phyloP scores from a whole-genome alignment of 2,329 filamentous ascomycete genomes.

The Calonectria crousiana region DNA sequence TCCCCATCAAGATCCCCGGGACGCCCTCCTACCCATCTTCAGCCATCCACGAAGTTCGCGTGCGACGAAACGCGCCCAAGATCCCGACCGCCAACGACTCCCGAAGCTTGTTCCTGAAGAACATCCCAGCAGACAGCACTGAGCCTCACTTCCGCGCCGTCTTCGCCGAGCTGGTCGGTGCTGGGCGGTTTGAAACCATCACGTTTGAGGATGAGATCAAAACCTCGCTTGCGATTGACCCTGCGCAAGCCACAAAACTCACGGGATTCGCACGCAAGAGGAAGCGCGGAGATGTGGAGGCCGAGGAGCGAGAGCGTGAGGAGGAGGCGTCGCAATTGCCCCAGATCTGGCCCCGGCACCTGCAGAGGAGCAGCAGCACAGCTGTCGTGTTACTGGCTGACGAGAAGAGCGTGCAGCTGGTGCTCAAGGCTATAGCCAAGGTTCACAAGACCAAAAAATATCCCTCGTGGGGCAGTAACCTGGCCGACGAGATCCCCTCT shows the following conservation, averaged over 20 bases:
- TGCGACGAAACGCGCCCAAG: slow-evolving; percentile 86
- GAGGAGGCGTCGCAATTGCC: slow-evolving; percentile 75
- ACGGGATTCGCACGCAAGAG: slow-evolving; percentile 55
- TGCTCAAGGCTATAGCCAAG: slow-evolving; percentile 80
- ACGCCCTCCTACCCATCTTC: slow-evolving; percentile 71
- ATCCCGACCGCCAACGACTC: slow-evolving; percentile 78
- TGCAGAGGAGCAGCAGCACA: slow-evolving; percentile 81
- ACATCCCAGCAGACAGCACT: slow-evolving; percentile 87
- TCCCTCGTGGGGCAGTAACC: slow-evolving; percentile 76
- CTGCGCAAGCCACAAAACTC: slow-evolving; percentile 60
- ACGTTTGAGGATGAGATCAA: slow-evolving; percentile 76
- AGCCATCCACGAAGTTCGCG: slow-evolving; percentile 85
- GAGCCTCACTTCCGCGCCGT: slow-evolving; percentile 80
- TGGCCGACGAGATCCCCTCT: slow-evolving; percentile 66
- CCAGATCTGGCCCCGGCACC: slow-evolving; percentile 76
- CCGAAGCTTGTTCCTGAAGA: slow-evolving; percentile 90
- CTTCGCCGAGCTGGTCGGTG: slow-evolving; percentile 80
- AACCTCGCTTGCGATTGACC: slow-evolving; percentile 55
- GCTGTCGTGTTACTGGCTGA: slow-evolving; percentile 90
- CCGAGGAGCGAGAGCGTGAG: slow-evolving; percentile 64
- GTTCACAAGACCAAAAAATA: slow-evolving; percentile 69
- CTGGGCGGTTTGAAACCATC: slow-evolving; percentile 82
- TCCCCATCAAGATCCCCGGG: slow-evolving; percentile 76
- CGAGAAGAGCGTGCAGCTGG: slow-evolving; percentile 79
- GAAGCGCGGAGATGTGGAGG: slow-evolving; percentile 63